Base-by-base conservation (phyloP, 176 grass and related monocot species). In the Phoenix roebelenii region DNA sequence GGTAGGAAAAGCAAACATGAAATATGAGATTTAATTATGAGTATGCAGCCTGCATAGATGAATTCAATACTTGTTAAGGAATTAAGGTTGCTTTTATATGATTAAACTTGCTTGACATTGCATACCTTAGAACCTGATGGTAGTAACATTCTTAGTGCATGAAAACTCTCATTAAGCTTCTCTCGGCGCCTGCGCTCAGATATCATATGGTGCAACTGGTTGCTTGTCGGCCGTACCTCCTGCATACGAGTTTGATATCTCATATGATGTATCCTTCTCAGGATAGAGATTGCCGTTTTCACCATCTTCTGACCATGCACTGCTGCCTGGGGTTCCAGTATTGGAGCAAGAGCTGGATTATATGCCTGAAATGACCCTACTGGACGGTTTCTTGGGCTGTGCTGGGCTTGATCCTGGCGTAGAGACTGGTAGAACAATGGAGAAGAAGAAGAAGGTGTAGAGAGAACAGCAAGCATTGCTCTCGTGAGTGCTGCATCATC, bases 151-250 rank as follows among this genome's bases (percentile, higher is more conserved):
- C 50, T 88, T 73, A 98, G 87, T 3, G 81, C 79, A 44, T 81
- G 55, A 72, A 98, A 98, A 66, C 81, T 83, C 16, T 92, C 87
- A 44, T 98, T 98, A 59, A 98, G 78, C 73, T 92, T 98, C 76
- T 85, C 79, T 18, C 93, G 76, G 7, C 93, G 69, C 59, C 77
- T 62, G 59, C 32, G 32, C 32, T 62, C 59, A 2, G 32, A 62
- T 15, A 26, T 30, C 32, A 30, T 6, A 19, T 14, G 74, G 59
- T n/a, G 7, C 18, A 16, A 60, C 22, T 73, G 25, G 1, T 62
- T 4, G 57, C 15, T 68, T 10, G 17, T 22, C 4, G 65, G 65
- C 7, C 23, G 26, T 3, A 18, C 2, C 18, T 68, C 51, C 10
- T 23, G 65, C 52, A 23, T 12, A 19, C 0, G 26, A 22, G 65